These are phyloP conservation scores for Falciphora oryzae DNA, from an alignment of 2,329 filamentous ascomycete species.

Conservation along the genomic window DNA sequence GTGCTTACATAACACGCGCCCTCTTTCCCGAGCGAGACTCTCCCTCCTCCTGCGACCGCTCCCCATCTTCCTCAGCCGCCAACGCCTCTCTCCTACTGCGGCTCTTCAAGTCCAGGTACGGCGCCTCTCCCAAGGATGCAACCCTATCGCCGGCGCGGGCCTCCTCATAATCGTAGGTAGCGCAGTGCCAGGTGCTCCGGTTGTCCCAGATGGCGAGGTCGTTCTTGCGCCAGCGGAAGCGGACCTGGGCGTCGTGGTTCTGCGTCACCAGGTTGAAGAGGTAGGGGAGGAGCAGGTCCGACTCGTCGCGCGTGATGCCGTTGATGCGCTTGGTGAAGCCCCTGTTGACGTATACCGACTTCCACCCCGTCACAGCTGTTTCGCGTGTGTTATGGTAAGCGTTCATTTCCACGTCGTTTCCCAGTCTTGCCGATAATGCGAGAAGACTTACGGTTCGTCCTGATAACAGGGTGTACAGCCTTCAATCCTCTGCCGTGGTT, in stretches of 20 bases:
- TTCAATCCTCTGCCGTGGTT: constrained; percentile 48
- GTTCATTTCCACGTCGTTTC: not conserved
- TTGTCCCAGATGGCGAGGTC: constrained; percentile 64
- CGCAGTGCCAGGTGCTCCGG: constrained; percentile 42
- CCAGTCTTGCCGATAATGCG: not conserved
- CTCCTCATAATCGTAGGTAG: constrained; percentile 55
- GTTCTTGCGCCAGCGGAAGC: constrained; percentile 47
- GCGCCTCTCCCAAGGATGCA: constrained; percentile 36
- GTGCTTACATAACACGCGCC: not conserved
- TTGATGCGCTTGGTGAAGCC: constrained; percentile 51
- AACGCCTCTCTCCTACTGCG: constrained; percentile 13
- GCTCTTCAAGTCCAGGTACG: constrained; percentile 33
- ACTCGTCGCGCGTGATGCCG: constrained; percentile 48
- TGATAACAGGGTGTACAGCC: constrained; percentile 47
- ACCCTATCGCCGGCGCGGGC: constrained; percentile 37
- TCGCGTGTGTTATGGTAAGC: not conserved
- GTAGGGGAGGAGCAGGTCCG: constrained; percentile 42
- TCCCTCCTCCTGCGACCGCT: not conserved
- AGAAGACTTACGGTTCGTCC: constrained; percentile 45
- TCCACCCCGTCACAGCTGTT: constrained; percentile 49
- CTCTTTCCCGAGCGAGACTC: not conserved
- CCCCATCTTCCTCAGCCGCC: not conserved
- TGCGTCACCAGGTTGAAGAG: constrained; percentile 42
- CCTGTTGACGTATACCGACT: constrained; percentile 44
- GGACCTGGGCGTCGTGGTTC: constrained; percentile 53